Base-by-base conservation (phyloP, 768 basidiomycete genomes). In the Lentinula edodes region DNA sequence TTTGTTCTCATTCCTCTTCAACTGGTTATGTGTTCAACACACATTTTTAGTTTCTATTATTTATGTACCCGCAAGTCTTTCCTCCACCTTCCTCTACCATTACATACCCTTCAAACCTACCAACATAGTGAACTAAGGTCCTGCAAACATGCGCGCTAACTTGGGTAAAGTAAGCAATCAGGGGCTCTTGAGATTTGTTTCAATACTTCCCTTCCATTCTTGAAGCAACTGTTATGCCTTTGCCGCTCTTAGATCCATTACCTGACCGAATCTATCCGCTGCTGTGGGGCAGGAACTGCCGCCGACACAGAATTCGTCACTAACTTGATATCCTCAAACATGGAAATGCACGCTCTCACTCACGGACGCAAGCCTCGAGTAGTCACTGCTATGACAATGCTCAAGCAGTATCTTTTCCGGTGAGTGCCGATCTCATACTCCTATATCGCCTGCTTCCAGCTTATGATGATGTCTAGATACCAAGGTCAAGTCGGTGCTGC, bases 261-360 rank as follows among this genome's bases (percentile, higher is more conserved):
- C 75, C 91, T 99, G 71, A 88, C 94, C 4, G 94, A 97, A 62
- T 87, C 88, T 65, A 98, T 99, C 63, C 84, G 95, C 54, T 99
- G 97, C 79, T 98, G 96, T 72, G 97, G 97, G 68, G 97, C 97
- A 1, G 97, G 97, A 63, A 98, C 97, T 1, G 97, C 96, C n/a
- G 97, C 97, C 7, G 97, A 99, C 71, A 98, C 96, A 0, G 94
- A 96, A 72, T 95, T 94, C 69, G 89, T 87, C 38, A 98, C 97
- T 52, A 93, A 93, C 13, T 83, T 95, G 70, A 98, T 99, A 71
- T 93, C 93, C 1, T 95, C 93, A 43, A 97, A 97, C 75, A 92
- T 99, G 74, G 93, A 95, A 73, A 80, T 99, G 13, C 96, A 98
- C 70, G 83, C 87, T 0, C 83, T 98, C 35, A 89, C 91, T 16